Percentiles rank a stretch among this genome's conserved stretches.
These are phyloP conservation scores for Paramecium caudatum DNA, from an alignment of 73 alveolate genomes.

Conservation along the genomic window DNA sequence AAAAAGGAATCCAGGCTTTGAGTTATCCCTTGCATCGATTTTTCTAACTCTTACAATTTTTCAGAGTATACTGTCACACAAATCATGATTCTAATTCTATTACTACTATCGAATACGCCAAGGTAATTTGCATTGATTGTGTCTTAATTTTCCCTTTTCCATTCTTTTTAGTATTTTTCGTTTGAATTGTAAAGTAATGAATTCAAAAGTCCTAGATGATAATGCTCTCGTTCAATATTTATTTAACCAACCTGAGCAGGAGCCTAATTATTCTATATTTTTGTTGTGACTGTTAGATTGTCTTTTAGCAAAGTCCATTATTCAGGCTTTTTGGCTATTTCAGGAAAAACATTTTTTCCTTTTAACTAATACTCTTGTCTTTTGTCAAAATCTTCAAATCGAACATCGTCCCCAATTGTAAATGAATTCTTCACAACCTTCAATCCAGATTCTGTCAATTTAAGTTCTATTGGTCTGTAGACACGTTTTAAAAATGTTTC, in stretches of 20 bases:
- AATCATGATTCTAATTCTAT: conserved; percentile 5
- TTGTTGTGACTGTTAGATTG: background rate
- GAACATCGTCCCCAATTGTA: background rate
- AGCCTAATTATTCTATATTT: background rate
- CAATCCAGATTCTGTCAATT: background rate
- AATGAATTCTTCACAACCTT: background rate
- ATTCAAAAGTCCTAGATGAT: background rate
- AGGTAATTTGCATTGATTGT: background rate
- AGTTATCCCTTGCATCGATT: background rate
- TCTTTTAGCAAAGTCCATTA: background rate
- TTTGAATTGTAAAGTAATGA: background rate
- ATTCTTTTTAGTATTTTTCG: too few relatives aligned
- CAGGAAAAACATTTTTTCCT: background rate
- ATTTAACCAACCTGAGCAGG: background rate
- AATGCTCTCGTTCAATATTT: background rate
- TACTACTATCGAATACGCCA: background rate
- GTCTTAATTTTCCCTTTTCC: background rate
- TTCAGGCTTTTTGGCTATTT: background rate
- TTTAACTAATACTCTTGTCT: background rate
- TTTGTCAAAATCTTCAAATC: background rate
- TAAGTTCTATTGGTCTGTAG: background rate
- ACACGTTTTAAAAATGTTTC: too few relatives aligned
- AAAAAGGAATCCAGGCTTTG: background rate
- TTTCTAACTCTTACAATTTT: background rate
- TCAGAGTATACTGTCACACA: conserved; percentile 5